Evolutionary conservation across 2,329 filamentous ascomycete genomes (phyloP).

Genomic region (Pyrenochaeta sp.): DNA sequence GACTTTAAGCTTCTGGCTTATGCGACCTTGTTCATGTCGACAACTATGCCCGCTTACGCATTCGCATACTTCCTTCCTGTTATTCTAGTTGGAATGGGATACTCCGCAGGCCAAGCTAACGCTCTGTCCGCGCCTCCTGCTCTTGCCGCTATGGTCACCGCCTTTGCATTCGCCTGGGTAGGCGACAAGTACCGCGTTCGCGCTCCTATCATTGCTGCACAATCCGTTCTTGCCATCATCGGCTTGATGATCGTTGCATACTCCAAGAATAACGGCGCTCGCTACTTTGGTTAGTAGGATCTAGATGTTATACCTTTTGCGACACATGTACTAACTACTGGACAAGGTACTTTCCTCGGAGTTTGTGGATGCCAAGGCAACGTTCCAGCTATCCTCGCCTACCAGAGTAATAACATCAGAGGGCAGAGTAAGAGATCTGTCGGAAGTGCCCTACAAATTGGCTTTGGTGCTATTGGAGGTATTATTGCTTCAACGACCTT

Average conservation of each 20-base stretch:
- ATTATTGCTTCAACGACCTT: conserved; percentile 34
- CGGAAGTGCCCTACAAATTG: conserved; percentile 32
- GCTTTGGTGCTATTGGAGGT: conserved; percentile 36
- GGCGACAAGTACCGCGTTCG: conserved; percentile 36
- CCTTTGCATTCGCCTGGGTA: conserved; percentile 33
- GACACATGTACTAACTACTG: too few relatives aligned
- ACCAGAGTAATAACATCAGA: conserved; percentile 36
- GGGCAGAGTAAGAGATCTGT: conserved; percentile 31
- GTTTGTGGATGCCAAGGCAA: conserved; percentile 28
- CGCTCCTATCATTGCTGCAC: conserved; percentile 31
- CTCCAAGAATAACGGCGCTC: conserved; percentile 23
- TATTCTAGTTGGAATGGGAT: conserved; percentile 37
- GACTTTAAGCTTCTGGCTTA: conserved; percentile 36
- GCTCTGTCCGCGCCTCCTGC: conserved; percentile 36
- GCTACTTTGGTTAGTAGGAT: conserved; percentile 30
- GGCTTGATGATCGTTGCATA: conserved; percentile 40
- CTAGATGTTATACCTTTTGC: too few relatives aligned
- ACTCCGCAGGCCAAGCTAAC: conserved; percentile 22
- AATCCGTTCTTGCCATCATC: conserved; percentile 27
- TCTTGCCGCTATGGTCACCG: conserved; percentile 29
- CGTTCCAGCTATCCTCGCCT: conserved; percentile 34
- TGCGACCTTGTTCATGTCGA: conserved; percentile 32
- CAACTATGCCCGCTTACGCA: conserved; percentile 34
- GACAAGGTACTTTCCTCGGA: conserved; percentile 25
- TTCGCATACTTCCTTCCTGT: conserved; percentile 39